These are phyloP conservation scores for Ramaria rubella DNA, from an alignment of 768 basidiomycete genomes.

Conservation along the genomic window DNA sequence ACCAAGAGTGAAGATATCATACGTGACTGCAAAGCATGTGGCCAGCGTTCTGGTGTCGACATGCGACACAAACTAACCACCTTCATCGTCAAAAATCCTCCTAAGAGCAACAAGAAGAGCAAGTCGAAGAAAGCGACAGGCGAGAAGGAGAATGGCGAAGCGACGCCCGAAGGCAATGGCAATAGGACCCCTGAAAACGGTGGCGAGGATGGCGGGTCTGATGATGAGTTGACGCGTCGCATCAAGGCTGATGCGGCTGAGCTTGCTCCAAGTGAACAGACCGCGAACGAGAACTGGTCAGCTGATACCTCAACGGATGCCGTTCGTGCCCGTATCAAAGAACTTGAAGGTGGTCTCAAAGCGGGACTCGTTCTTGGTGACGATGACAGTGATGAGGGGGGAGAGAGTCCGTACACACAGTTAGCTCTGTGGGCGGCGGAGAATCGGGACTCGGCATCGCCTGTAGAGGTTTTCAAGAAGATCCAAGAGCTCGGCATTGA, in stretches of 20 bases:
- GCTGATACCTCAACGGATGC: conserved; percentile 89
- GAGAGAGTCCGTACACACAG: conserved; percentile 75
- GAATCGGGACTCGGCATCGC: conserved; percentile 45
- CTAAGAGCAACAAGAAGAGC: conserved; percentile 47
- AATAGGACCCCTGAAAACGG: conserved; percentile 28
- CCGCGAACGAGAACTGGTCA: conserved; percentile 73
- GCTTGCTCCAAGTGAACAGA: conserved; percentile 53
- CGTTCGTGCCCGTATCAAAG: conserved; percentile 73
- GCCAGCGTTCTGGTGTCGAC: conserved; percentile 84
- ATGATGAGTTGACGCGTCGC: conserved; percentile 83
- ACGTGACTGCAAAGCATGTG: conserved; percentile 98
- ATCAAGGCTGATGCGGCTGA: conserved; percentile 87
- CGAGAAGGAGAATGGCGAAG: conserved; percentile 39
- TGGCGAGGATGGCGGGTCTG: conserved; percentile 47
- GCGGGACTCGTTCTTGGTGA: conserved; percentile 56
- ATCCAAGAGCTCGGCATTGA: conserved; percentile 87
- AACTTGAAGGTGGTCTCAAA: conserved; percentile 49
- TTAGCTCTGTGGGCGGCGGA: conserved; percentile 85
- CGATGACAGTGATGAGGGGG: conserved; percentile 73
- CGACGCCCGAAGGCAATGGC: conserved; percentile 29
- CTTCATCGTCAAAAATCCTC: conserved; percentile 97
- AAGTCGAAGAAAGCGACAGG: conserved; percentile 42
- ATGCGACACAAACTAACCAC: conserved; percentile 96
- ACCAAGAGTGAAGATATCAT: conserved; percentile 86
- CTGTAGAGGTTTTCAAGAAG: conserved; percentile 77